These are phyloP conservation scores for Moniliophthora roreri DNA, from an alignment of 1,284 basidiomycete genomes.

Conservation along the genomic window DNA sequence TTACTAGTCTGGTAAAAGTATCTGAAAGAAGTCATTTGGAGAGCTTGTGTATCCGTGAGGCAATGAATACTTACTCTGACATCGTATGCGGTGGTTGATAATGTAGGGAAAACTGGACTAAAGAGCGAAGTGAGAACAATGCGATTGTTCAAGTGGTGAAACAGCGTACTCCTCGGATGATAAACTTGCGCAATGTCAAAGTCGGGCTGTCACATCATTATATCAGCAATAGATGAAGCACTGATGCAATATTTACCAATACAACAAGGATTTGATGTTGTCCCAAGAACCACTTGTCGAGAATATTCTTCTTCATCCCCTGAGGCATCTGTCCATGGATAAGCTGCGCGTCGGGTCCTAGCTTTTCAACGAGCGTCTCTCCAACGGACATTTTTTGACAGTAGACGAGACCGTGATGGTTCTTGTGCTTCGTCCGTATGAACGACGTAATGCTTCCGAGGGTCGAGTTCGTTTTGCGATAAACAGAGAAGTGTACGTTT, in stretches of 20 bases:
- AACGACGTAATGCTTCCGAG: background rate
- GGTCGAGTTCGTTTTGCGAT: background rate
- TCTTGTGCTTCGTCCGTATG: background rate
- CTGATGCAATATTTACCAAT: background rate
- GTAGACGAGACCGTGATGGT: background rate
- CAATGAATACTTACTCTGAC: too few species aligned
- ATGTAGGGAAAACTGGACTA: too few species aligned
- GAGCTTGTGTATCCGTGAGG: too few species aligned
- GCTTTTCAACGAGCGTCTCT: background rate
- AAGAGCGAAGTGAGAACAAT: too few species aligned
- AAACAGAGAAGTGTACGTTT: background rate
- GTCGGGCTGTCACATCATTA: background rate
- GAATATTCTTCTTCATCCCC: background rate
- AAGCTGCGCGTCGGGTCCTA: background rate
- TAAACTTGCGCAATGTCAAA: too few species aligned
- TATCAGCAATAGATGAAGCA: background rate
- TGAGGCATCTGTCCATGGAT: background rate
- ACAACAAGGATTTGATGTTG: background rate
- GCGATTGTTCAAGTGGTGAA: too few species aligned
- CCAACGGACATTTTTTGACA: background rate
- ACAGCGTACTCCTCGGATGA: too few species aligned
- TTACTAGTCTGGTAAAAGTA: slow-evolving; percentile 1
- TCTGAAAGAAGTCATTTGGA: background rate
- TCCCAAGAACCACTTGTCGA: background rate
- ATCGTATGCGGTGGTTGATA: too few species aligned